Percentiles rank a stretch among this genome's conserved stretches.
phyloP scores from a whole-genome alignment of 23 red algal genomes.

The Gracilaria domingensis region DNA sequence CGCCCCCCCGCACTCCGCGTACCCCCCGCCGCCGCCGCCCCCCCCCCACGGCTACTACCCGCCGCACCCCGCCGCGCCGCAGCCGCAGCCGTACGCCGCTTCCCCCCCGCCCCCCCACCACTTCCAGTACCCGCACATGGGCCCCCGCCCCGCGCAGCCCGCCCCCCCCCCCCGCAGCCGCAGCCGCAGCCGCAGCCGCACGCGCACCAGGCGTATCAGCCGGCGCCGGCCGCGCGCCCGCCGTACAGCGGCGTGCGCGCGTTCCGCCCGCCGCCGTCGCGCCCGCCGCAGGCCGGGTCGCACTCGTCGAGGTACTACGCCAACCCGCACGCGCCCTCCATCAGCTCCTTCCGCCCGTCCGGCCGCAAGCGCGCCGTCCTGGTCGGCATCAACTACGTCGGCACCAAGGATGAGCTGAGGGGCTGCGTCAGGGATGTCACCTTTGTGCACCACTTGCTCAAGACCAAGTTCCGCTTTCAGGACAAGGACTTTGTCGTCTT shows the following conservation, averaged over 20 bases:
- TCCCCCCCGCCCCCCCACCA: background rate
- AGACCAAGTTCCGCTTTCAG: conserved; percentile 58
- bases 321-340: conserved; percentile 2
- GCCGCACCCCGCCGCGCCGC: conserved; percentile 12
- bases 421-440: conserved; percentile 83
- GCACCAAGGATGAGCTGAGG: conserved; percentile 47
- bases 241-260: background rate
- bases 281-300: background rate
- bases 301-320: background rate
- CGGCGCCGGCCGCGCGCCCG: background rate
- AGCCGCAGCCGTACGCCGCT: background rate
- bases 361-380: conserved; percentile 68
- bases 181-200: conserved; percentile 25
- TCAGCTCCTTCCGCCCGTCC: conserved; percentile 61
- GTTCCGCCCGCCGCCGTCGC: background rate
- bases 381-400: conserved; percentile 80
- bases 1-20: background rate
- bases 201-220: conserved; percentile 7
- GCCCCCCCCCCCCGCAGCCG: no score
- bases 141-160: no score
- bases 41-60: background rate
- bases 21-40: background rate
- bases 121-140: background rate
- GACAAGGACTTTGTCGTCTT: conserved; percentile 71
- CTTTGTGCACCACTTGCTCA: conserved; percentile 74